A percentile compares a stretch with the other conserved stretches of the same genome.
phyloP scores from a whole-genome alignment of 2,329 filamentous ascomycete species.

The Colletotrichum simmondsii region DNA sequence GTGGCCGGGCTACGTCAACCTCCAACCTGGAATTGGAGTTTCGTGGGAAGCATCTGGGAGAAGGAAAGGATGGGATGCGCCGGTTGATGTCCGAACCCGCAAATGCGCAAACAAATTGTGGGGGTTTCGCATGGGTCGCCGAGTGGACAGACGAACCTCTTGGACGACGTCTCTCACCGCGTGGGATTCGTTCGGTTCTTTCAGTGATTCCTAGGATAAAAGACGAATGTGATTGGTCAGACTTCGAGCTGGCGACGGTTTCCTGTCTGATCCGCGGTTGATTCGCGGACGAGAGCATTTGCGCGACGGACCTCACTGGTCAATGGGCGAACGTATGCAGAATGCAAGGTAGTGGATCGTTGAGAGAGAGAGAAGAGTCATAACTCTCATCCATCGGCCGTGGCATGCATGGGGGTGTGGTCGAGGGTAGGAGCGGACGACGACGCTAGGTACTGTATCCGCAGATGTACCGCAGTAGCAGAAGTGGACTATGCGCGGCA shows the following conservation, averaged over 20 bases:
- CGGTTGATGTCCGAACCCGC: neutral
- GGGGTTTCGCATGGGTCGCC: neutral
- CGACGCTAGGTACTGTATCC: neutral
- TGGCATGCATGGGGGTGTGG: neutral
- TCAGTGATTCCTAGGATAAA: neutral
- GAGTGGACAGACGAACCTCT: too few species aligned
- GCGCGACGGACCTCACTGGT: conserved; percentile 27
- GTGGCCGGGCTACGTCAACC: neutral
- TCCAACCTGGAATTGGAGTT: neutral
- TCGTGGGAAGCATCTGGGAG: neutral
- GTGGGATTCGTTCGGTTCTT: neutral
- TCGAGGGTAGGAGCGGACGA: neutral
- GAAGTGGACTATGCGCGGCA: conserved; percentile 6
- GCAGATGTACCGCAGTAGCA: neutral
- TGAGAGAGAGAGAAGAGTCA: conserved; percentile 25
- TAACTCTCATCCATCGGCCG: conserved; percentile 1
- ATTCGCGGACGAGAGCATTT: conserved; percentile 8
- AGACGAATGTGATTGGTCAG: neutral
- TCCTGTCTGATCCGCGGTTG: neutral
- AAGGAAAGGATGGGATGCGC: neutral
- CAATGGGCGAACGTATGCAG: conserved; percentile 19
- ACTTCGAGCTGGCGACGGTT: neutral
- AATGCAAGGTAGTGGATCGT: conserved; percentile 7
- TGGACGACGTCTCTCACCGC: neutral
- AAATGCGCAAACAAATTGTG: neutral